These are phyloP conservation scores for Pseudogymnoascus verrucosus DNA, from an alignment of 2,329 filamentous ascomycete genomes.

Conservation along the genomic window DNA sequence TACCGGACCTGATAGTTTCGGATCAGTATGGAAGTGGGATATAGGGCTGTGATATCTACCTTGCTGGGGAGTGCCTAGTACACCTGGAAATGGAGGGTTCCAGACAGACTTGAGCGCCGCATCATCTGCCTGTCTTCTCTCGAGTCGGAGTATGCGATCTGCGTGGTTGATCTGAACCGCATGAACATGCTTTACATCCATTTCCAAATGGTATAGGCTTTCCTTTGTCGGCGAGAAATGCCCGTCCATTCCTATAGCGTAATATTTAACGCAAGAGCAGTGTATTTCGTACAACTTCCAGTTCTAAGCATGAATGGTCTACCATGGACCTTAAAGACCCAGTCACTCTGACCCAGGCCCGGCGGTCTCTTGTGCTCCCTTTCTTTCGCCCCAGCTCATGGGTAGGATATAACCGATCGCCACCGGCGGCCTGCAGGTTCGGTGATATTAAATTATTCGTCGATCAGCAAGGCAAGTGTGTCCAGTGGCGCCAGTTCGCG, in stretches of 20 bases:
- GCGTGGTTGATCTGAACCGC: slow-evolving; percentile 53
- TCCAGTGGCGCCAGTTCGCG: neutral
- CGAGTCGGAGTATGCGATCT: slow-evolving; percentile 52
- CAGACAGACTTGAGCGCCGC: slow-evolving; percentile 75
- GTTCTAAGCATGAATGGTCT: slow-evolving; percentile 5
- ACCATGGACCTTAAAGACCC: slow-evolving; percentile 4
- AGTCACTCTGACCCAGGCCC: slow-evolving; percentile 4
- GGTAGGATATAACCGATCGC: neutral
- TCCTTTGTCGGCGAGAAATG: slow-evolving; percentile 52
- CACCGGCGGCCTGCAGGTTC: neutral
- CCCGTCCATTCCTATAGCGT: slow-evolving; percentile 45
- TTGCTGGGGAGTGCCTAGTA: slow-evolving; percentile 77
- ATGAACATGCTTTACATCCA: slow-evolving; percentile 63
- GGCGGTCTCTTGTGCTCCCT: neutral
- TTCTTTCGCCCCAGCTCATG: neutral
- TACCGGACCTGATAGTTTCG: slow-evolving; percentile 53
- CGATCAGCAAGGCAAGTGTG: neutral
- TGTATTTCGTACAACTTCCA: neutral
- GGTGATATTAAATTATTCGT: neutral
- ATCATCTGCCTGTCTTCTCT: slow-evolving; percentile 61
- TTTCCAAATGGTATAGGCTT: slow-evolving; percentile 60
- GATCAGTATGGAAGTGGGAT: slow-evolving; percentile 18
- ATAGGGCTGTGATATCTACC: slow-evolving; percentile 46
- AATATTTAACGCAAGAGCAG: neutral
- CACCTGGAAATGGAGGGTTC: slow-evolving; percentile 81